Conservation (phyloP, 1,139 yeast species). For the Wickerhamiella infanticola region DNA sequence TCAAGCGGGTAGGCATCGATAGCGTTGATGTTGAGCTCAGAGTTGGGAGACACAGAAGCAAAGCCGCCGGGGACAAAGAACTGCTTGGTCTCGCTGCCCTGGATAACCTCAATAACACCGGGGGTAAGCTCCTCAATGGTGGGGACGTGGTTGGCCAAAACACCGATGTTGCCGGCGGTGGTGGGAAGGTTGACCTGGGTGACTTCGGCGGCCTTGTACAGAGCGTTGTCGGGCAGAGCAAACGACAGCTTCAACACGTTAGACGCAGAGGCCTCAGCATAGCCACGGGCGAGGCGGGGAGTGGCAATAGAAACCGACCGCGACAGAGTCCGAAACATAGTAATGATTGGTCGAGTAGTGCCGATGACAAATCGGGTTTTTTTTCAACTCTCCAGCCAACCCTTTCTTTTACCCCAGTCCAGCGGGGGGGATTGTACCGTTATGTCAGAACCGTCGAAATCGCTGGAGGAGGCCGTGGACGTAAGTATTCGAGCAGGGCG, state of each 20-base stretch:
- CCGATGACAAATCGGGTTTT: constrained; percentile 1
- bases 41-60: constrained; percentile 93
- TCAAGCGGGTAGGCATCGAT: constrained; percentile 93
- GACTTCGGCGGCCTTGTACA: constrained; percentile 32
- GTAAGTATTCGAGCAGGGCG: background rate
- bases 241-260: constrained; percentile 78
- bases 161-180: constrained; percentile 92
- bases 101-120: constrained; percentile 86
- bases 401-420: background rate
- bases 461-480: background rate
- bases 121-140: constrained; percentile 93
- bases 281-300: constrained; percentile 30
- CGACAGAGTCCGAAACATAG: constrained; percentile 14
- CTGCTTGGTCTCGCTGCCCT: constrained; percentile 67
- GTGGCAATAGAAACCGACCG: constrained; percentile 13
- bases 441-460: background rate
- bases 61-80: constrained; percentile 90
- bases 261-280: constrained; percentile 55
- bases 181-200: constrained; percentile 95
- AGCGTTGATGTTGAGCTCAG: constrained; percentile 79
- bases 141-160: constrained; percentile 96
- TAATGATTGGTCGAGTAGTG: constrained; percentile 6
- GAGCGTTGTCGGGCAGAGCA: constrained; percentile 69
- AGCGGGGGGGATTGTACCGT: background rate
- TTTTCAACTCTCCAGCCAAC: background rate